Evolutionary conservation across 169 alveolate species (phyloP).

Genomic region (Eimeria nieschulzi): DNA sequence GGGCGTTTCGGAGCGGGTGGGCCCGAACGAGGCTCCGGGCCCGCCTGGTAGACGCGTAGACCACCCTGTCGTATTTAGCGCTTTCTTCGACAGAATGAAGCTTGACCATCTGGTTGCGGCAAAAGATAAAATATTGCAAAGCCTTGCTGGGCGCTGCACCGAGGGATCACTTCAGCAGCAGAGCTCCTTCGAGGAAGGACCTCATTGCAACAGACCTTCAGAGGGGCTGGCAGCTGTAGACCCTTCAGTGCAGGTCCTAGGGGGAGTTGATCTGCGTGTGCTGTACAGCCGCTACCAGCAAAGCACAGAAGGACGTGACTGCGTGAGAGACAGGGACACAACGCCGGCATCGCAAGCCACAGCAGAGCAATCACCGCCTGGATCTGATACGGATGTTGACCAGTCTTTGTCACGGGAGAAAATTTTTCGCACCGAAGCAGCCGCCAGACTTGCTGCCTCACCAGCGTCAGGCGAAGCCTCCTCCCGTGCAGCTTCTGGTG

Average conservation of each 20-base stretch:
- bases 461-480: constrained; percentile 20
- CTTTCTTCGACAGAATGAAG: constrained; percentile 60
- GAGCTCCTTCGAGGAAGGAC: constrained; percentile 3
- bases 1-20: not conserved
- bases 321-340: constrained; percentile 53
- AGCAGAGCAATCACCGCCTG: constrained; percentile 63
- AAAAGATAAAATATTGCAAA: constrained; percentile 46
- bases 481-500: constrained; percentile 40
- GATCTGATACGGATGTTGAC: constrained; percentile 47
- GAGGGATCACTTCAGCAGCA: constrained; percentile 1
- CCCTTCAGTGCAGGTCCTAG: constrained; percentile 48
- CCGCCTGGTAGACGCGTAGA: constrained; percentile 45
- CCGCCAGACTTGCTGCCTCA: constrained; percentile 60
- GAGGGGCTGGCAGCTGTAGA: not conserved
- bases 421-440: constrained; percentile 61
- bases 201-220: constrained; percentile 20
- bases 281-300: constrained; percentile 56
- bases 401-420: constrained; percentile 21
- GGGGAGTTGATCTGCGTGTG: constrained; percentile 53
- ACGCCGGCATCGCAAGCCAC: constrained; percentile 57
- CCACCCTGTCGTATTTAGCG: constrained; percentile 46
- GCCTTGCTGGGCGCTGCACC: not conserved
- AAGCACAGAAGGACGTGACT: constrained; percentile 41
- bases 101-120: constrained; percentile 58
- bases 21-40: constrained; percentile 4